Conservation (phyloP, 345 rosid species). For the Eucalyptus curtisii region DNA sequence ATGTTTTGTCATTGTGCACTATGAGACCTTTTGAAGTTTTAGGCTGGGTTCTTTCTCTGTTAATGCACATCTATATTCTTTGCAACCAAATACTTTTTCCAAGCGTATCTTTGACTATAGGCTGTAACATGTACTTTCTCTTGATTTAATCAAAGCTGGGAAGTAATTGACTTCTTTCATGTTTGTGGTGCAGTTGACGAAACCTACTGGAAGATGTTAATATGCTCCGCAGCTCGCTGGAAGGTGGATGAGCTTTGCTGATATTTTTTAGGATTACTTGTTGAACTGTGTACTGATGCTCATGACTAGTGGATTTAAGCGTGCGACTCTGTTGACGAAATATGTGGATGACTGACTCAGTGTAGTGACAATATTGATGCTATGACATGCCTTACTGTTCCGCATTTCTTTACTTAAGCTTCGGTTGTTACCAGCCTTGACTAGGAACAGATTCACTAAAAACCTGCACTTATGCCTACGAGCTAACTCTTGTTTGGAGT, state of each 20-base stretch:
- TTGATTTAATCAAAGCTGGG: background rate
- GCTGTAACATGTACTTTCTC: background rate
- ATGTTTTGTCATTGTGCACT: background rate
- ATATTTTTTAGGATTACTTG: background rate
- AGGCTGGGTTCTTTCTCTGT: background rate
- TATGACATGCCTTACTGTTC: background rate
- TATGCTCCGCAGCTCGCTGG: background rate
- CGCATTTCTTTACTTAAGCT: background rate
- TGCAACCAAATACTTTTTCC: background rate
- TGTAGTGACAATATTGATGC: background rate
- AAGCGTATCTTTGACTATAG: background rate
- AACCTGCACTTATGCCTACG: background rate
- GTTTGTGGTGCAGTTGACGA: background rate
- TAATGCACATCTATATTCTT: background rate
- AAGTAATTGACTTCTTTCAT: background rate
- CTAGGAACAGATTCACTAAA: background rate
- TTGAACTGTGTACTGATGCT: background rate
- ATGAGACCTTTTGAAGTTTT: background rate
- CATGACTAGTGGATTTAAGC: background rate
- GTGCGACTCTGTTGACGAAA: background rate
- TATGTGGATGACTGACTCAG: background rate
- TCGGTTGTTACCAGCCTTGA: background rate
- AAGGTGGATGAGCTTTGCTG: background rate
- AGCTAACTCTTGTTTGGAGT: background rate
- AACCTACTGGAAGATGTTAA: background rate